Evolutionary conservation across 1,284 basidiomycete genomes (phyloP), one percentile per base, ranked within the genome.

Genomic region (Flammula alnicola): DNA sequence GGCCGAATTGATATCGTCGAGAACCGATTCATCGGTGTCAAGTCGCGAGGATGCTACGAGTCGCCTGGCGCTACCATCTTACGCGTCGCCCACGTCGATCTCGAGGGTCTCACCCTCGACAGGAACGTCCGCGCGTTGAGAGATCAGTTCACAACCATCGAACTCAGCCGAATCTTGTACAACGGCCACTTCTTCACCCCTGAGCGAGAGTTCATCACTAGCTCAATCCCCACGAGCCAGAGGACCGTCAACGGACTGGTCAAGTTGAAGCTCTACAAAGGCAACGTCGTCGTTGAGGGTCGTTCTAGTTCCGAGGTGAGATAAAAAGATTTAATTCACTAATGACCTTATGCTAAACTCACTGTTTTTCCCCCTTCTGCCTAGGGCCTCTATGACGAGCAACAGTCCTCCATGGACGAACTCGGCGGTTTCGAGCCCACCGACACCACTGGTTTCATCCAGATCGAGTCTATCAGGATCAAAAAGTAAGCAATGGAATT

Each of bases 21-120:
- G 78, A 99, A 99, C 79, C 86, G 96, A 48, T 98, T 98, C 80
- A 98, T 99, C 70, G 96, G 96, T 56, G 95, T 99, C 70, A 99
- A 99, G 77, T 95, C 91, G 49, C 91, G 96, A 48, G 96, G 96
- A 29, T 99, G 97, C 78, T 99, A 99, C 79, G 96, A 99, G 74
- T 91, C 91, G 5, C 96, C 96, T 14, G 96, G 87, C 16, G 96
- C 93, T 37, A 98, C 95, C 51, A 98, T 99, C 73, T 81, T 99
- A 40, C 93, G 95, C 61, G 86, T 83, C 14, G 96, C 96, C 10
- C 96, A 99, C 76, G 81, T 99, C 73, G 97, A 98, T 66, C 76
- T 99, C 60, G 96, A 99, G 73, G 97, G 96, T 54, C 84, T 99
- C 52, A 98, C 95, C 20, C 84, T 99, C 51, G 97, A 99, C 76